phyloP scores from a whole-genome alignment of 768 basidiomycete genomes.

The Xerocomellus amylosporus region DNA sequence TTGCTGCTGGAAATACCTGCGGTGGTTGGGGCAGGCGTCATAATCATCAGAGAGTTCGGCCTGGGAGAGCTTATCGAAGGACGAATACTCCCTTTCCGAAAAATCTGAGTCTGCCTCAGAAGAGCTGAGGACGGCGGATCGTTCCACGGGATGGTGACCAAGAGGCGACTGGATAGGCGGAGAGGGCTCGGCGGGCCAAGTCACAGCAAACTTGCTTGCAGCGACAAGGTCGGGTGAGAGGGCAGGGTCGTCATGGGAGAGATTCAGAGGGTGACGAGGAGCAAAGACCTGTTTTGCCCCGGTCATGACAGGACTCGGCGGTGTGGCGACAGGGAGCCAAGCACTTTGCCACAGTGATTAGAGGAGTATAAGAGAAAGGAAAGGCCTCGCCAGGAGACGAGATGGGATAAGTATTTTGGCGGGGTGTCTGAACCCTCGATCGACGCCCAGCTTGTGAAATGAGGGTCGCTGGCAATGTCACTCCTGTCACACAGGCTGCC shows the following conservation, averaged over 20 bases:
- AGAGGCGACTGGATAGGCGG: constrained; percentile 38
- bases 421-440: constrained; percentile 27
- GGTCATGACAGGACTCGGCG: constrained; percentile 22
- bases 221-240: constrained; percentile 44
- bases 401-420: constrained; percentile 15
- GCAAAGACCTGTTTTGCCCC: constrained; percentile 40
- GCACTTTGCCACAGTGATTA: constrained; percentile 16
- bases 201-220: constrained; percentile 59
- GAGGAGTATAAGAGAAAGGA: constrained; percentile 8
- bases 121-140: constrained; percentile 43
- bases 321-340: constrained; percentile 11
- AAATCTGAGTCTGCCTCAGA: constrained; percentile 51
- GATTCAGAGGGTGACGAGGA: constrained; percentile 44
- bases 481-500: constrained; percentile 29
- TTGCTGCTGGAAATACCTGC: constrained; percentile 27
- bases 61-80: constrained; percentile 31
- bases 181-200: constrained; percentile 51
- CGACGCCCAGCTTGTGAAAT: constrained; percentile 24
- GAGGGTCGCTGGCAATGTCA: constrained; percentile 22
- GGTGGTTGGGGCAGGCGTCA: constrained; percentile 25
- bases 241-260: constrained; percentile 40
- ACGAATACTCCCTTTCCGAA: constrained; percentile 44
- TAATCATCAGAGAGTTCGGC: constrained; percentile 33
- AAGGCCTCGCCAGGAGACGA: constrained; percentile 29
- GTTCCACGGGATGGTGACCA: constrained; percentile 31